Evolutionary conservation across 208 protist species (phyloP), one percentile per base, ranked within the genome.

Genomic region (Vickermania spadyakhi): DNA sequence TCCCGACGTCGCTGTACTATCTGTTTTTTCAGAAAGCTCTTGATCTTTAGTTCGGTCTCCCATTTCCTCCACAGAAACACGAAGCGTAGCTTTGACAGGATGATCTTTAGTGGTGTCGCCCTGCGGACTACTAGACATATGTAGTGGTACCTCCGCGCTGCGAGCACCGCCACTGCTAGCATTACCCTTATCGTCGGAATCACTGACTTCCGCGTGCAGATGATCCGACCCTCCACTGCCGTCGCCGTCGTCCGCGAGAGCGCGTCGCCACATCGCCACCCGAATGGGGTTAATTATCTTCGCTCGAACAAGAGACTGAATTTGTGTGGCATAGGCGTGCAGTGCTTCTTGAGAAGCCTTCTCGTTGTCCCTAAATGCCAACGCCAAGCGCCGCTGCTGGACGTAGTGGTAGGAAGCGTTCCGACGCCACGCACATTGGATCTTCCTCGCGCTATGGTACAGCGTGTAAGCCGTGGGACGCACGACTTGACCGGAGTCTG

Each of bases 381-480:
- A 52, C 25, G 71, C 64, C 26, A 79, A 66, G 14, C 64, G 66
- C 27, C 74, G 36, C 28, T 70, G 58, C 27, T 74, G 58, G 1
- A 70, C 66, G 25, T 77, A 70, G 14, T 58, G 63, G 42, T 69
- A 58, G 7, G 72, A 66, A 0, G 65, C 68, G 55, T 62, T 59
- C 25, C 65, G 60, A 25, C 77, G 77, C 79, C 83, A 90, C 1
- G 52, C 54, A 30, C 27, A 60, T 57, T 90, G 83, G 28, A 90
- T 86, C 14, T 13, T 21, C 31, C 58, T 21, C 21, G 81, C 81
- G 13, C 62, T 68, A 0, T 31, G 58, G 22, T 70, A 31, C 45
- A 56, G 36, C 30, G 36, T 28, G 18, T 31, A 29, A 14, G 5
- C 21, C 14, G 22, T 60, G 4, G 13, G 13, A 25, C 14, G n/a